These are phyloP conservation scores for Crithidia bombi DNA, from an alignment of 208 protist genomes.

Conservation along the genomic window DNA sequence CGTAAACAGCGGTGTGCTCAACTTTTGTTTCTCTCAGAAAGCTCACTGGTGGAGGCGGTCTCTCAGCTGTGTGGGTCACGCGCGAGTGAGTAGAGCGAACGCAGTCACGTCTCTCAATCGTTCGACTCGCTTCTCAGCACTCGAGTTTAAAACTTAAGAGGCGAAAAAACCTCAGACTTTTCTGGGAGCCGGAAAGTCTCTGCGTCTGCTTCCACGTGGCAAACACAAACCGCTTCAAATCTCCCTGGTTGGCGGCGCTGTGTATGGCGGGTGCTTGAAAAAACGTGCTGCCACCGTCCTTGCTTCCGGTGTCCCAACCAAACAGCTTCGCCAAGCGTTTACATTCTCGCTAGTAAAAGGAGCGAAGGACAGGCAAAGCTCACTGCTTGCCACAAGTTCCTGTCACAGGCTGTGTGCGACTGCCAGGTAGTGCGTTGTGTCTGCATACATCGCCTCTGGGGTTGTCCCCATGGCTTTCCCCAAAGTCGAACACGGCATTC, in stretches of 20 bases:
- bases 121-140: neutral
- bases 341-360: neutral
- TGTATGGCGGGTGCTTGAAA: neutral
- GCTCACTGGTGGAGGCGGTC: neutral
- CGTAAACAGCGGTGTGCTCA: neutral
- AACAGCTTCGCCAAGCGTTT: neutral
- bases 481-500: neutral
- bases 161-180: neutral
- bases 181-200: neutral
- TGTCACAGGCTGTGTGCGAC: neutral
- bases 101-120: neutral
- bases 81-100: neutral
- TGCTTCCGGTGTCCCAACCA: neutral
- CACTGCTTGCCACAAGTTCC: neutral
- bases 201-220: neutral
- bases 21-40: neutral
- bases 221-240: too few species aligned
- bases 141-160: neutral
- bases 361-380: neutral
- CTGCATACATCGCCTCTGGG: neutral
- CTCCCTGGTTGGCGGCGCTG: neutral
- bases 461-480: slow-evolving; percentile 6
- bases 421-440: neutral
- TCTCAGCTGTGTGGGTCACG: neutral
- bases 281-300: neutral